phyloP scores from a whole-genome alignment of 176 grass and related monocot species.

The Aegilops tauschii region DNA sequence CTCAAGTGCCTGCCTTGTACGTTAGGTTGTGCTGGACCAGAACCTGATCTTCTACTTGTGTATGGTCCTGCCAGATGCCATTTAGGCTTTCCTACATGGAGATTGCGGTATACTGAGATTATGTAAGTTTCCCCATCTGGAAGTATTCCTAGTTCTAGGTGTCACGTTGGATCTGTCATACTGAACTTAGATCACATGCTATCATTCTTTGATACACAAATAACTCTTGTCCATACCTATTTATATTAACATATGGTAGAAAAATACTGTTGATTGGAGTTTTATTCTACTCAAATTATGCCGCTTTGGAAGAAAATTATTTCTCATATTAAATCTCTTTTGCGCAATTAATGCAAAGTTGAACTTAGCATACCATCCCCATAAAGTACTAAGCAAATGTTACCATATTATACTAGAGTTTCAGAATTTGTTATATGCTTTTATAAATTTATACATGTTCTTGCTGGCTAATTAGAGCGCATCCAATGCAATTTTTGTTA shows the following conservation, averaged over 20 bases:
- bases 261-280: background rate
- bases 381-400: too few relatives aligned
- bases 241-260: background rate
- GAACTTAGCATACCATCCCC: too few relatives aligned
- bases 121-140: conserved; percentile 52
- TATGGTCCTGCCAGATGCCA: conserved; percentile 86
- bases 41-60: conserved; percentile 88
- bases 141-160: background rate
- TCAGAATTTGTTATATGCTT: too few relatives aligned
- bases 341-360: too few relatives aligned
- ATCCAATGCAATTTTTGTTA: too few relatives aligned
- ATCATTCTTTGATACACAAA: conserved; percentile 20
- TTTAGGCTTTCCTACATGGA: conserved; percentile 95
- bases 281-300: background rate
- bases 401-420: too few relatives aligned
- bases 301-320: background rate
- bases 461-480: too few relatives aligned
- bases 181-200: conserved; percentile 11
- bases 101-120: conserved; percentile 93
- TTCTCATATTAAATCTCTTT: background rate
- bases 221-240: background rate
- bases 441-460: too few relatives aligned
- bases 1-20: conserved; percentile 14
- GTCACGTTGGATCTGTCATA: background rate
- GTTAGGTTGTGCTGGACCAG: conserved; percentile 77